A percentile compares a stretch with the other conserved stretches of the same genome.
Conservation (phyloP, 768 basidiomycete genomes). For the Pulveroboletus sp. region DNA sequence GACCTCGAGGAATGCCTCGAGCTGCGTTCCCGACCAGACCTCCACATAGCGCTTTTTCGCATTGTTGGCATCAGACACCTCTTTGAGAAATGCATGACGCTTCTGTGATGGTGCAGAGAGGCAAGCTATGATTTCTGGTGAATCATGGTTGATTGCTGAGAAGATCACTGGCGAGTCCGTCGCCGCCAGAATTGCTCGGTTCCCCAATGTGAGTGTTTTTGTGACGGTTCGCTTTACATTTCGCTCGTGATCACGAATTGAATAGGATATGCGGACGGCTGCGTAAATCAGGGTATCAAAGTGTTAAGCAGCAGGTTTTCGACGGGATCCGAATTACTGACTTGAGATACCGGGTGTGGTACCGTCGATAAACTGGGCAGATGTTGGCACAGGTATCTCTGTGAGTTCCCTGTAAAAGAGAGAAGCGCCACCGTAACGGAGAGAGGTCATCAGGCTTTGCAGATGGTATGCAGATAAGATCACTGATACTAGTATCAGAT, state of each 20-base stretch:
- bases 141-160: conserved; percentile 14
- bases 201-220: conserved; percentile 36
- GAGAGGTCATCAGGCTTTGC: conserved; percentile 23
- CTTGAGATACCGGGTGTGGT: conserved; percentile 13
- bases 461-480: no score
- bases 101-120: conserved; percentile 40
- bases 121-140: conserved; percentile 40
- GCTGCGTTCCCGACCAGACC: conserved; percentile 47
- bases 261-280: conserved; percentile 46
- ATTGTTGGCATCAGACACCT: conserved; percentile 22
- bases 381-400: conserved; percentile 38
- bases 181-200: conserved; percentile 7
- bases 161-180: conserved; percentile 11
- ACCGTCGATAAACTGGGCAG: conserved; percentile 32
- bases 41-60: conserved; percentile 53
- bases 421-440: conserved; percentile 19
- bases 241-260: conserved; percentile 47
- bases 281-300: background rate
- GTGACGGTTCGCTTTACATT: conserved; percentile 46
- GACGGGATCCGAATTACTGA: conserved; percentile 2
- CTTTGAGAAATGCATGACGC: conserved; percentile 46
- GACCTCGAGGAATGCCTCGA: conserved; percentile 53
- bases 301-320: no score
- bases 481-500: no score
- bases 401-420: conserved; percentile 36